Conservation (phyloP, 129 eudicot genomes). For the Saussurea involucrata region DNA sequence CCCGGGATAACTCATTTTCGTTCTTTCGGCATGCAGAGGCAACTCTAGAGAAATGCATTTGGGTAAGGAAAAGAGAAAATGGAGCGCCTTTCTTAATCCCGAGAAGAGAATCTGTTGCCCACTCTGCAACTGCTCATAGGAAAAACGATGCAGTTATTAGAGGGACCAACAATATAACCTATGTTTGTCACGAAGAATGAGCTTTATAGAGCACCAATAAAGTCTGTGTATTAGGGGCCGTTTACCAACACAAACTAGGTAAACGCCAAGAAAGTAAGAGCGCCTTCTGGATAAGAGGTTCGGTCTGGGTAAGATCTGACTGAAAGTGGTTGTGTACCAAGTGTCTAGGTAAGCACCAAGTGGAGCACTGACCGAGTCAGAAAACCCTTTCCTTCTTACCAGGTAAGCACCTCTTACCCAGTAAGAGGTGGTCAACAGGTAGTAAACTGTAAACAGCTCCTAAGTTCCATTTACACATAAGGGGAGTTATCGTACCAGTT, state of each 20-base stretch:
- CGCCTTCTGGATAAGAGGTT: no score
- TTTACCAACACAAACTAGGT: no score
- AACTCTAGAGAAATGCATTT: slow-evolving; percentile 68
- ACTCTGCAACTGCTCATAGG: slow-evolving; percentile 74
- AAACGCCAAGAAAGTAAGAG: no score
- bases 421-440: no score
- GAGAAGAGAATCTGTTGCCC: slow-evolving; percentile 90
- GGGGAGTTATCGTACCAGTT: slow-evolving; percentile 38
- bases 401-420: no score
- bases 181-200: neutral
- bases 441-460: no score
- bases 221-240: no score
- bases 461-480: neutral
- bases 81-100: slow-evolving; percentile 89
- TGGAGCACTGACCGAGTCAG: no score
- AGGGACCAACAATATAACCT: neutral
- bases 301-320: no score
- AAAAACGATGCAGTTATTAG: neutral
- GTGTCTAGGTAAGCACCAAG: no score
- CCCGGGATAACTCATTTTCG: slow-evolving; percentile 58
- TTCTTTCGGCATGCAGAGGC: slow-evolving; percentile 55
- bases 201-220: slow-evolving; percentile 3
- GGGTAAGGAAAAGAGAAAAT: slow-evolving; percentile 75
- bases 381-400: no score
- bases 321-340: no score